Evolutionary conservation across 192 early-diverging fungal species (phyloP).

Genomic region (Coemansia sp.): DNA sequence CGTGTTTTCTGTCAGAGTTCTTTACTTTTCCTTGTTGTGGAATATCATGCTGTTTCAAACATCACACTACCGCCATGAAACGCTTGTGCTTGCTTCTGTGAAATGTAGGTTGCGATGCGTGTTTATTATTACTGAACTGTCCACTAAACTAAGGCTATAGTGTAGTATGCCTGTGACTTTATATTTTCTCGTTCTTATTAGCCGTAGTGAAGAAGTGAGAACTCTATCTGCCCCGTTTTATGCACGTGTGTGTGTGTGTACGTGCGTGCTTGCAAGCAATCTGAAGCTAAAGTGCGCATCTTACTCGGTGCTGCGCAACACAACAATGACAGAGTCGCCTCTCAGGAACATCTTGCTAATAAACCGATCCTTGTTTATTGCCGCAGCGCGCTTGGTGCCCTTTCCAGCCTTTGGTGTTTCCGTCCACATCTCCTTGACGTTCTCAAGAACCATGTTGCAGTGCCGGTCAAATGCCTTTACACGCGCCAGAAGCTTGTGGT

Average conservation of each 20-base stretch:
- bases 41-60: constrained; percentile 16
- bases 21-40: constrained; percentile 13
- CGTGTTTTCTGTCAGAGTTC: constrained; percentile 7
- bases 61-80: background rate
- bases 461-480: constrained; percentile 99
- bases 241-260: no score
- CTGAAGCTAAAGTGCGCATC: no score
- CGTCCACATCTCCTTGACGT: constrained; percentile 99
- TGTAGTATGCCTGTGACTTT: no score
- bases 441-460: constrained; percentile 99
- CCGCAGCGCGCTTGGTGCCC: constrained; percentile 90
- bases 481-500: constrained; percentile 94
- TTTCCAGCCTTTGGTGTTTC: constrained; percentile 90
- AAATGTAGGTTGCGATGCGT: no score
- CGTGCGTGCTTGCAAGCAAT: no score
- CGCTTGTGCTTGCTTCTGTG: no score
- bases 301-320: constrained; percentile 56
- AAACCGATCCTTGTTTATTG: constrained; percentile 97
- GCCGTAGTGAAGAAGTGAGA: no score
- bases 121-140: no score
- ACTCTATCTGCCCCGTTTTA: no score
- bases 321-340: constrained; percentile 93
- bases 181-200: no score
- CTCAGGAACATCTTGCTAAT: constrained; percentile 98
- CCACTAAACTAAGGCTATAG: no score